Evolutionary conservation across 129 eudicot genomes (phyloP).

Genomic region (Pseudognaphalium luteoalbum): DNA sequence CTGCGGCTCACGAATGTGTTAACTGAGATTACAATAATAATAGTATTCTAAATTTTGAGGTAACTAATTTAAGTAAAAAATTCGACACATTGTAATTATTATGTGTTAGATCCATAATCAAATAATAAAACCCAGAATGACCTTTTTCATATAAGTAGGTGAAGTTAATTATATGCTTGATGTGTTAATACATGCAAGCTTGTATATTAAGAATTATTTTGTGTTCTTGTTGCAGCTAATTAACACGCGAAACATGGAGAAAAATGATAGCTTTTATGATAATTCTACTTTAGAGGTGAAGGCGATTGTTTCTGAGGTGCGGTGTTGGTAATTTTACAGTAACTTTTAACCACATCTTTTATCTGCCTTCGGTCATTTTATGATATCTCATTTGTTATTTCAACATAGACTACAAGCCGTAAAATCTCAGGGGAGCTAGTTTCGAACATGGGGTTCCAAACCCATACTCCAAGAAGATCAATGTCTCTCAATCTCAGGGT

Average conservation of each 20-base stretch:
- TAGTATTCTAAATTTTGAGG: too few relatives aligned
- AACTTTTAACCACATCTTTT: constrained; percentile 10
- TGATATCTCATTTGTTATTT: constrained; percentile 15
- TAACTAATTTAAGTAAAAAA: neutral
- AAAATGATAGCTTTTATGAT: constrained; percentile 54
- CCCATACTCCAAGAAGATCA: constrained; percentile 36
- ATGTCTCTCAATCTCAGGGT: constrained; percentile 40
- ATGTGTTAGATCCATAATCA: too few relatives aligned
- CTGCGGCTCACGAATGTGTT: neutral
- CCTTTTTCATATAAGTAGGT: neutral
- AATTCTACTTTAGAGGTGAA: constrained; percentile 54
- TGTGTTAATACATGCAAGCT: neutral
- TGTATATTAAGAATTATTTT: neutral
- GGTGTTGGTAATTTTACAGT: neutral
- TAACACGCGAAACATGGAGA: constrained; percentile 50
- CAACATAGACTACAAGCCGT: constrained; percentile 38
- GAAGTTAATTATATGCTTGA: neutral
- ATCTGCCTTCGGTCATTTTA: neutral
- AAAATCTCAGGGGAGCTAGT: constrained; percentile 37
- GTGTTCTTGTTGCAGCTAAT: constrained; percentile 51
- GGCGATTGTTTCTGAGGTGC: constrained; percentile 55
- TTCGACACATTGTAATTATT: neutral
- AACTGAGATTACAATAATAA: neutral
- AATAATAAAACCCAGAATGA: neutral
- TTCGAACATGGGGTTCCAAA: constrained; percentile 28